Evolutionary conservation across 805 yeast genomes (phyloP).

Genomic region (Ogataea siamensis): DNA sequence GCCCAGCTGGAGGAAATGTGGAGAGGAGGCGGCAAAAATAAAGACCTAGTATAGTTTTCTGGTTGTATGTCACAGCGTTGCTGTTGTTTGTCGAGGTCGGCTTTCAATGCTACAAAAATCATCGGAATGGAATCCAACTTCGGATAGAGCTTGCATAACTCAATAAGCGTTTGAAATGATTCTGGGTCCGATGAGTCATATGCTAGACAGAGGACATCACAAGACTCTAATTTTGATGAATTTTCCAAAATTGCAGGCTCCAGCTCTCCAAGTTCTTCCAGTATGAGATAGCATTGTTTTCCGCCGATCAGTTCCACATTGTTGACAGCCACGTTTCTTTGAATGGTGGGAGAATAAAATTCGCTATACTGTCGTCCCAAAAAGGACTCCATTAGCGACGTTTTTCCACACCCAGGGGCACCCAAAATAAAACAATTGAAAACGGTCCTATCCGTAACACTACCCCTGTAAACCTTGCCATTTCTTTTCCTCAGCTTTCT

Average conservation of each 20-base stretch:
- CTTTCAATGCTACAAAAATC: constrained; percentile 88
- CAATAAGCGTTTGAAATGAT: constrained; percentile 79
- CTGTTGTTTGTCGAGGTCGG: constrained; percentile 93
- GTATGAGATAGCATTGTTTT: constrained; percentile 85
- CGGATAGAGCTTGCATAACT: constrained; percentile 59
- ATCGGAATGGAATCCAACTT: constrained; percentile 67
- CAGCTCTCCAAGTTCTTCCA: constrained; percentile 86
- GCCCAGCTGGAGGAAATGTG: constrained; percentile 92
- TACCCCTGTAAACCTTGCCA: constrained; percentile 62
- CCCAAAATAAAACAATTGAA: constrained; percentile 90
- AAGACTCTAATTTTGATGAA: constrained; percentile 63
- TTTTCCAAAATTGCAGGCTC: constrained; percentile 82
- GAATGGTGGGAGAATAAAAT: constrained; percentile 74
- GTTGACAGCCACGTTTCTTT: constrained; percentile 80
- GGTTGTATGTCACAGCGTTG: constrained; percentile 87
- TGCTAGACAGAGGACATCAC: constrained; percentile 86
- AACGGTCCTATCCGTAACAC: constrained; percentile 80
- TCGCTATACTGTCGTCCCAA: constrained; percentile 71
- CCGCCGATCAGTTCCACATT: constrained; percentile 94
- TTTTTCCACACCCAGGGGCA: constrained; percentile 82
- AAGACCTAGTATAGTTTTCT: constrained; percentile 70
- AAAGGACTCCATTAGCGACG: constrained; percentile 79
- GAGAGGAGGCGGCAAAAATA: constrained; percentile 74
- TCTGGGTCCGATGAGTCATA: constrained; percentile 97
- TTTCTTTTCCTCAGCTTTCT: constrained; percentile 65